Percentiles rank a stretch among this genome's conserved stretches.
phyloP scores from a whole-genome alignment of 192 early-diverging fungal genomes.

The Rhizoclosmatium sp. region DNA sequence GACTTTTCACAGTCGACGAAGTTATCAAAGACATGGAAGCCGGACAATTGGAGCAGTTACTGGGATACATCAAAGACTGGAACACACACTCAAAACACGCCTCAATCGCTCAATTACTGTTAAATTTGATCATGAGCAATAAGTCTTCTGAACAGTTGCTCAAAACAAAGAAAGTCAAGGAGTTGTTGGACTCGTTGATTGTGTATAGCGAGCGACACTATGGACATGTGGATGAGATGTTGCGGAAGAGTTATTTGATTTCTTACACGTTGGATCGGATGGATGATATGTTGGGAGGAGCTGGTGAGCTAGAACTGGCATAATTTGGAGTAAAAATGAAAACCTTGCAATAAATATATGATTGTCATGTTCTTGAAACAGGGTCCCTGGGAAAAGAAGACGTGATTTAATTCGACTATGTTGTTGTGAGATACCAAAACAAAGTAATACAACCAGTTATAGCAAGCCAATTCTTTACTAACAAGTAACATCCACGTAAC shows the following conservation, averaged over 20 bases:
- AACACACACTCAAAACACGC: constrained; percentile 91
- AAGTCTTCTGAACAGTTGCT: constrained; percentile 74
- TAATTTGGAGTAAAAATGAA: too few relatives aligned
- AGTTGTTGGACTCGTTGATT: constrained; percentile 81
- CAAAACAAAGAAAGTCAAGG: constrained; percentile 81
- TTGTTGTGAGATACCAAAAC: too few relatives aligned
- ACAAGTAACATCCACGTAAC: too few relatives aligned
- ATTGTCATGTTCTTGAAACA: too few relatives aligned
- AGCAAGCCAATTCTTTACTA: too few relatives aligned
- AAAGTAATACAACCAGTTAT: too few relatives aligned
- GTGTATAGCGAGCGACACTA: constrained; percentile 95
- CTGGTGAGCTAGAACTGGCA: neutral
- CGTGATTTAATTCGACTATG: too few relatives aligned
- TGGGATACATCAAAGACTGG: constrained; percentile 90
- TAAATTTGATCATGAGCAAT: constrained; percentile 75
- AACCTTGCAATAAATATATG: too few relatives aligned
- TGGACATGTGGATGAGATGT: constrained; percentile 75
- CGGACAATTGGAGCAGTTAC: constrained; percentile 79
- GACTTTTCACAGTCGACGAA: constrained; percentile 71
- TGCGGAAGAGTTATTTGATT: constrained; percentile 85
- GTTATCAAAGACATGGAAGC: constrained; percentile 68
- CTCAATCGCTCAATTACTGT: constrained; percentile 78
- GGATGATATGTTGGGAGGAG: constrained; percentile 56
- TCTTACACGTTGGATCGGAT: constrained; percentile 92
- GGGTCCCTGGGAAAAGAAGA: too few relatives aligned